Conservation (phyloP, 768 basidiomycete genomes). For the Pulveroboletus sp. region DNA sequence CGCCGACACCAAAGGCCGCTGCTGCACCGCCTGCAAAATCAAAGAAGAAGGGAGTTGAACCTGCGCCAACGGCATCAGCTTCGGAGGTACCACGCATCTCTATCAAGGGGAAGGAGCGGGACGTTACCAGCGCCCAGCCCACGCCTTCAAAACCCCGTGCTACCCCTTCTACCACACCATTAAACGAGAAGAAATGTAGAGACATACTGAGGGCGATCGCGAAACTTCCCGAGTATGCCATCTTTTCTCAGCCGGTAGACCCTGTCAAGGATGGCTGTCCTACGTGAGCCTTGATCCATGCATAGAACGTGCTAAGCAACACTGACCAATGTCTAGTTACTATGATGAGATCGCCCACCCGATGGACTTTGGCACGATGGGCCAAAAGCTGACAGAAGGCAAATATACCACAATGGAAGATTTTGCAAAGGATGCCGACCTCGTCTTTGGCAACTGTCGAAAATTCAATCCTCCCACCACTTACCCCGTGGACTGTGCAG, state of each 20-base stretch:
- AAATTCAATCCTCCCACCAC: conserved; percentile 87
- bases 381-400: conserved; percentile 58
- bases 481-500: conserved; percentile 69
- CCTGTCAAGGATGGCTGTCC: conserved; percentile 83
- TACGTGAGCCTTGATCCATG: conserved; percentile 57
- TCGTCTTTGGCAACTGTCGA: conserved; percentile 87
- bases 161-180: conserved; percentile 42
- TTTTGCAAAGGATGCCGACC: conserved; percentile 74
- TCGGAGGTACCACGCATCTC: conserved; percentile 39
- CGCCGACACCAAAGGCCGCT: conserved; percentile 25
- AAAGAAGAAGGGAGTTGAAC: conserved; percentile 43
- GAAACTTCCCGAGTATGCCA: conserved; percentile 62
- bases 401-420: conserved; percentile 80
- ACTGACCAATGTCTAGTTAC: conserved; percentile 53
- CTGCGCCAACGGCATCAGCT: conserved; percentile 15
- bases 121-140: conserved; percentile 36
- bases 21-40: conserved; percentile 30
- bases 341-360: conserved; percentile 88
- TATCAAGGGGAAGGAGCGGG: conserved; percentile 76
- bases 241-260: conserved; percentile 84
- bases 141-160: conserved; percentile 39
- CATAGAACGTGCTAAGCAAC: background rate
- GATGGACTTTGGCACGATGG: conserved; percentile 91
- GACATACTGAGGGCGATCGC: conserved; percentile 60
- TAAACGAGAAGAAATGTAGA: conserved; percentile 84